Evolutionary conservation across 441 rosid species (phyloP).

Genomic region (Adansonia gregorii): DNA sequence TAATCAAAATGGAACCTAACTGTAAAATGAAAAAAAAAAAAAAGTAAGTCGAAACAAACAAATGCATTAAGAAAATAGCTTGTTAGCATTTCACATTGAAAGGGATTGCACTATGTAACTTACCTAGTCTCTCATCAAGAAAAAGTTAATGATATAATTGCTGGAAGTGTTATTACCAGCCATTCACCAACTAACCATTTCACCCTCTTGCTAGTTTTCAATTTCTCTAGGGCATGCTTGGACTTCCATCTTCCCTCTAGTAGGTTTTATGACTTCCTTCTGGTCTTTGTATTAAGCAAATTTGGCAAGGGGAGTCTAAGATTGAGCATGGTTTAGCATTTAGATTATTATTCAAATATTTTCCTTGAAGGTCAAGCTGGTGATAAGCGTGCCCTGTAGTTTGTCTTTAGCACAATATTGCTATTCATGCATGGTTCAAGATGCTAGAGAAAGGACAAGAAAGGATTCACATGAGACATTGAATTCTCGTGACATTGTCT

Average conservation of each 20-base stretch:
- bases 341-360: not conserved
- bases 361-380: not conserved
- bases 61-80: not conserved
- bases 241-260: not conserved
- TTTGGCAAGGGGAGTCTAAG: not conserved
- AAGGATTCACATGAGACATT: not conserved
- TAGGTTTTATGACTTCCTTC: not conserved
- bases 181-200: not conserved
- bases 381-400: not conserved
- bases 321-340: slow-evolving; percentile 1
- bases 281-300: not conserved
- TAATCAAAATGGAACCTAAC: not conserved
- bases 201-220: not conserved
- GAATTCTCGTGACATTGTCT: not conserved
- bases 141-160: too few relatives aligned
- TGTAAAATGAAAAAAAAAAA: not conserved
- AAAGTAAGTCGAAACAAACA: not conserved
- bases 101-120: not conserved
- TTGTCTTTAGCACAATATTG: not conserved
- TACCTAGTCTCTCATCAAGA: not conserved
- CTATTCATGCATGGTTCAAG: not conserved
- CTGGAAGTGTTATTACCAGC: too few relatives aligned
- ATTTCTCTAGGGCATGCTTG: not conserved
- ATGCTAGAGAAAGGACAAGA: not conserved
- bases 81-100: not conserved